These are phyloP conservation scores for Breviolum minutum DNA, from an alignment of 73 alveolate genomes.

Conservation along the genomic window DNA sequence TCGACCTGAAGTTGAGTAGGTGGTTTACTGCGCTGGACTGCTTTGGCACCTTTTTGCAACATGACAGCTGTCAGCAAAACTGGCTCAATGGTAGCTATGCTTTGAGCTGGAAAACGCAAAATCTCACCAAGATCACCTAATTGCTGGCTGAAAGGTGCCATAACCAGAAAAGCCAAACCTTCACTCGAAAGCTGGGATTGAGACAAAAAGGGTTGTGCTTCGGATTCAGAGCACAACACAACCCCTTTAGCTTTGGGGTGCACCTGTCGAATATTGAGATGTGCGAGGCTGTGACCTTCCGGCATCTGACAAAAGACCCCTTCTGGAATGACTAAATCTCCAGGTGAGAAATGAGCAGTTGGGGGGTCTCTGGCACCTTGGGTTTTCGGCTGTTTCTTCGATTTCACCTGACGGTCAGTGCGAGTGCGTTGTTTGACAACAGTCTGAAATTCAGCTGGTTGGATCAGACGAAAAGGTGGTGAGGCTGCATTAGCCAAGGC, in stretches of 20 bases:
- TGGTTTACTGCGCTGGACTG: not conserved
- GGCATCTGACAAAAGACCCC: not conserved
- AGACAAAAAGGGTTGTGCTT: not conserved
- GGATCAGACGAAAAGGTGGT: not conserved
- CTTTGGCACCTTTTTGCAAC: not conserved
- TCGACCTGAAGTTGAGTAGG: not conserved
- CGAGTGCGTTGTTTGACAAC: not conserved
- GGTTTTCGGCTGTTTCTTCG: not conserved
- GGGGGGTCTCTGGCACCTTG: too few species aligned
- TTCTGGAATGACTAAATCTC: not conserved
- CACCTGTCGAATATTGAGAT: not conserved
- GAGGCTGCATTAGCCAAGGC: not conserved
- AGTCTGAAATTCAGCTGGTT: not conserved
- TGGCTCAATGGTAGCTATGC: not conserved
- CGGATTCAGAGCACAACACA: not conserved
- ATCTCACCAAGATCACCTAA: not conserved
- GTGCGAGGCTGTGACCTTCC: not conserved
- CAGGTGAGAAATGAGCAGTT: not conserved
- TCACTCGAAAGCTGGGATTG: not conserved
- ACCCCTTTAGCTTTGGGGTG: not conserved
- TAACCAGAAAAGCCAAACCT: not conserved
- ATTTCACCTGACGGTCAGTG: not conserved
- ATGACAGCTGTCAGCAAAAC: not conserved
- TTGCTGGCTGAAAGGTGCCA: not conserved
- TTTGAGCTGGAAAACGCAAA: not conserved